Evolutionary conservation across 441 rosid species (phyloP), one percentile per base, ranked within the genome.

Genomic region (Populus hybrid): DNA sequence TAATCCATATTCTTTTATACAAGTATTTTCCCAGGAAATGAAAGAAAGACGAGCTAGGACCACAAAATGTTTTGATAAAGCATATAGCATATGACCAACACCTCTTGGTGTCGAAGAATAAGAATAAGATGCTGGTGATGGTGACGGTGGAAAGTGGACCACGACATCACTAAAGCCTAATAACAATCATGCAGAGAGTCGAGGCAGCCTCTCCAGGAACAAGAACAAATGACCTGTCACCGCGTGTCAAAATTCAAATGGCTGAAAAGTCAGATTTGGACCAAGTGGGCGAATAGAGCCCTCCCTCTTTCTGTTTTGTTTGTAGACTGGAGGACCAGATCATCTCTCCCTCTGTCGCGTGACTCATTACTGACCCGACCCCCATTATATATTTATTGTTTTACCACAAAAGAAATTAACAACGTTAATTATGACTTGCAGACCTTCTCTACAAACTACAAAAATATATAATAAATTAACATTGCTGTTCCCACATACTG

Each of bases 161-260:
- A 14, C 20, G 20, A 45, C 56, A 45, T 12, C 3, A 45, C 56
- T 4, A 7, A 7, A 71, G 28, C 20, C 66, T 26, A 18, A 6
- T 14, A 53, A 53, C 38, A 6, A 35, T 26, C 3, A 7, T 9
- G n/a, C 2, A 14, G 26, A 73, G 16, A 56, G 53, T 36, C 21
- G 56, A 45, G 56, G 56, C 56, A 14, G 56, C 4, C 56, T 45
- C 56, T 26, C 23, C 31, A 8, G 23, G 40, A 12, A 20, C 66
- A 53, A 29, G 1, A 40, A 9, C 53, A 14, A 73, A 66, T 73
- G 28, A 23, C 38, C 74, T 68, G 56, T 72, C 77, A 5, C 64
- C 75, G 18, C 80, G 78, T 67, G 83, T 31, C 79, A 20, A n/a
- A 9, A 9, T 4, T 38, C 4, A 8, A 74, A 64, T 76, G 85